phyloP scores from a whole-genome alignment of 2,329 filamentous ascomycete genomes.

The Tetracladium maxilliforme region DNA sequence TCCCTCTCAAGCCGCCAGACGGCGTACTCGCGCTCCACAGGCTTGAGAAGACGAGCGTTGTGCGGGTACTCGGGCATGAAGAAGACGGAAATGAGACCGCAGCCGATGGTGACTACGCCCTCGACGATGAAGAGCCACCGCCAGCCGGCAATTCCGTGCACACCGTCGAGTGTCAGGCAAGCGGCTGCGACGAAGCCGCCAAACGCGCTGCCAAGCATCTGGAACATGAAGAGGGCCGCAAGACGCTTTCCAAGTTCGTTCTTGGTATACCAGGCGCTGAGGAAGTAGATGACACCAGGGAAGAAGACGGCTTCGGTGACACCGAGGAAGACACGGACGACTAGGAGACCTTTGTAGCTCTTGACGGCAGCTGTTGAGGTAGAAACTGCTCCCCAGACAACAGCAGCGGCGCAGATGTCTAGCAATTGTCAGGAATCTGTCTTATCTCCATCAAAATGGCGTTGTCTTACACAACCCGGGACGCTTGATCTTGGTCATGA shows the following conservation, averaged over 20 bases:
- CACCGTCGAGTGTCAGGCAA: constrained; percentile 10
- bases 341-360: constrained; percentile 28
- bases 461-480: constrained; percentile 1
- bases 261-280: constrained; percentile 18
- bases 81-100: constrained; percentile 14
- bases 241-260: constrained; percentile 12
- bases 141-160: constrained; percentile 15
- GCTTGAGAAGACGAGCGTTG: constrained; percentile 13
- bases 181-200: constrained; percentile 7
- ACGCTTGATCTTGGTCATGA: constrained; percentile 2
- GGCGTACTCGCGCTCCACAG: constrained; percentile 12
- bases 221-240: constrained; percentile 10
- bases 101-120: constrained; percentile 16
- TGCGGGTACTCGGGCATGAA: constrained; percentile 18
- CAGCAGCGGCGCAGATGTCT: constrained; percentile 14
- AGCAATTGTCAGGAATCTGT: too few relatives aligned
- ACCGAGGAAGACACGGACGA: constrained; percentile 11
- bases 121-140: constrained; percentile 22
- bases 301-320: constrained; percentile 16
- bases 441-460: too few relatives aligned
- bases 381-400: constrained; percentile 17
- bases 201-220: constrained; percentile 10
- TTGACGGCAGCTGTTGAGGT: constrained; percentile 18
- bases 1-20: constrained; percentile 10
- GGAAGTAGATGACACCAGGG: constrained; percentile 18